A percentile compares a stretch with the other conserved stretches of the same genome.
These are phyloP conservation scores for Diaporthe ilicicola DNA, from an alignment of 2,329 filamentous ascomycete species.

Conservation along the genomic window DNA sequence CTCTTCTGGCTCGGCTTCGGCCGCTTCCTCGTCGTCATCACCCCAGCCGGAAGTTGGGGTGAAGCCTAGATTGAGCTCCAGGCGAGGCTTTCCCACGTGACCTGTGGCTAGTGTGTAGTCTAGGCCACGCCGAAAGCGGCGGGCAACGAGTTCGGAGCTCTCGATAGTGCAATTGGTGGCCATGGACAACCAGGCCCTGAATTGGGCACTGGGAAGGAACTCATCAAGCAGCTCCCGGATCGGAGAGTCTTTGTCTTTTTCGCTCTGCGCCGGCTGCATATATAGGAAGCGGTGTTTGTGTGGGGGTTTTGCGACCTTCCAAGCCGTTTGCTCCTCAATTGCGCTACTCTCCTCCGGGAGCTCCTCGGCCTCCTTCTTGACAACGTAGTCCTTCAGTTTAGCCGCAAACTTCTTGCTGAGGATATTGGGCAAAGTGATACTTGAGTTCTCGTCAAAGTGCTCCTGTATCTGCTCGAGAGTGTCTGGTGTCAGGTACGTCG, in stretches of 20 bases:
- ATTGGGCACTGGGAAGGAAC: conserved; percentile 84
- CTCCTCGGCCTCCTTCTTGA: conserved; percentile 65
- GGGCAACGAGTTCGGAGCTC: conserved; percentile 79
- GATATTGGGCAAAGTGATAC: conserved; percentile 82
- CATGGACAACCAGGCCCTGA: conserved; percentile 88
- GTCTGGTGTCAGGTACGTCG: conserved; percentile 91
- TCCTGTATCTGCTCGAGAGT: conserved; percentile 84
- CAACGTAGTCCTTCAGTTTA: conserved; percentile 75
- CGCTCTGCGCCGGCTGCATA: conserved; percentile 62
- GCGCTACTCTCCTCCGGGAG: conserved; percentile 58
- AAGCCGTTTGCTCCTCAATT: conserved; percentile 67
- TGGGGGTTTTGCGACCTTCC: conserved; percentile 84
- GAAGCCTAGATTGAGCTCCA: conserved; percentile 88
- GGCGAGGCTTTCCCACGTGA: conserved; percentile 77
- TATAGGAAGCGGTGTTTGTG: conserved; percentile 97
- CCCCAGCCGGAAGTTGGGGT: conserved; percentile 90
- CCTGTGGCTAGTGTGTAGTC: conserved; percentile 95
- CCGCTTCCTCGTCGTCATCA: conserved; percentile 63
- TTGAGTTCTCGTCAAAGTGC: conserved; percentile 83
- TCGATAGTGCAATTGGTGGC: conserved; percentile 80
- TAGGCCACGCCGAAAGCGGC: conserved; percentile 84
- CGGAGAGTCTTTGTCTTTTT: conserved; percentile 58
- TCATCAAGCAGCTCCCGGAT: conserved; percentile 82
- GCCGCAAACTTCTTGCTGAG: conserved; percentile 80
- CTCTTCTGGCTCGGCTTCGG: conserved; percentile 48